Evolutionary conservation across 2,329 filamentous ascomycete species (phyloP).

Genomic region (Arthrobotrys megalospora): DNA sequence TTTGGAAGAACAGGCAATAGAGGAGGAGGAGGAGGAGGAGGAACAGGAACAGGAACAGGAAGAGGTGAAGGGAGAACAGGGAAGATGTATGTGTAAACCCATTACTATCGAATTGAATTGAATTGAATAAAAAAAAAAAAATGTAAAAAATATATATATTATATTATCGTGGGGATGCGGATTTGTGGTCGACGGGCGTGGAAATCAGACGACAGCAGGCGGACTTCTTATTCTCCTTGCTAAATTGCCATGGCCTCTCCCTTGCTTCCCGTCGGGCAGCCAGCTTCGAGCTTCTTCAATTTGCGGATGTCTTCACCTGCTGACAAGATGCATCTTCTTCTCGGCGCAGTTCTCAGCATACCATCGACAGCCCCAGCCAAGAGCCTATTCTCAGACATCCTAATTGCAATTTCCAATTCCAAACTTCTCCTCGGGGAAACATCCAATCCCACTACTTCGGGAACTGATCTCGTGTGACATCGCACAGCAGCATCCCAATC

Average conservation of each 20-base stretch:
- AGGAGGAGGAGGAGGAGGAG: not conserved
- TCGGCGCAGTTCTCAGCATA: slow-evolving; percentile 33
- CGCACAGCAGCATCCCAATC: slow-evolving; percentile 3
- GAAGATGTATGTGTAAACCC: no score
- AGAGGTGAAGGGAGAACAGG: not conserved
- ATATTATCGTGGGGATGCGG: not conserved
- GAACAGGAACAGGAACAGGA: not conserved
- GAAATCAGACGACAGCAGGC: slow-evolving; percentile 12
- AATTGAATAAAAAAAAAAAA: no score
- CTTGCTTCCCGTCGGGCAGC: slow-evolving; percentile 1
- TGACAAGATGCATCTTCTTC: not conserved
- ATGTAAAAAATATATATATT: not conserved
- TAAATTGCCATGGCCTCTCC: not conserved
- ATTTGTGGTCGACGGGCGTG: not conserved
- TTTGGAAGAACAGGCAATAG: not conserved
- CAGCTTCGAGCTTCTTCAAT: not conserved
- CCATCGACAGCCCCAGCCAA: slow-evolving; percentile 19
- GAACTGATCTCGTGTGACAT: slow-evolving; percentile 33
- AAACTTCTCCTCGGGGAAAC: not conserved
- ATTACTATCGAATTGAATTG: no score
- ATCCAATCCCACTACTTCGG: slow-evolving; percentile 17
- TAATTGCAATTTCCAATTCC: not conserved
- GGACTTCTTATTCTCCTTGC: no score
- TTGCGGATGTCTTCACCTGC: not conserved
- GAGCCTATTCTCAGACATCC: slow-evolving; percentile 8